Evolutionary conservation across 441 rosid genomes (phyloP), one percentile per base, ranked within the genome.

Genomic region (Monsonia emarginata): DNA sequence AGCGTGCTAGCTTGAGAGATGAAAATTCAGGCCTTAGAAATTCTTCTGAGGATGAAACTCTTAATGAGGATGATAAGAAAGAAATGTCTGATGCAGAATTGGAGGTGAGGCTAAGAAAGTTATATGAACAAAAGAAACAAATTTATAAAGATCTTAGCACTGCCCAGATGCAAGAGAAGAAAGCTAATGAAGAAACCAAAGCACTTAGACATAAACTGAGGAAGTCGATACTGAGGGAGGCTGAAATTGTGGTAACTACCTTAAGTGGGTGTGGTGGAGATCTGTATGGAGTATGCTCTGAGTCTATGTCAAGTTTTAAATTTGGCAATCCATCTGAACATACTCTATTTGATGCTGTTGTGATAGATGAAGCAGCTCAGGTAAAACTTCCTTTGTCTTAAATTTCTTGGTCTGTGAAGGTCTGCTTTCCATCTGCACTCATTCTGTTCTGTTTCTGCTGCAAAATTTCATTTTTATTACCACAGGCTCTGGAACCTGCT

Each of bases 211-310:
- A 87, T 79, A 95, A 87, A 78, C 64, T 95, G 78, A 84, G 96
- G 72, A 95, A 81, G 78, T 81, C 87, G 14, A 86, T 91, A 70
- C 71, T 89, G 65, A 89, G 78, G 86, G 99, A 91, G 75, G 99
- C 98, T 70, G 98, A 95, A 76, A 89, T 95, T 77, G 95, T 95
- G 13, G 89, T 89, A 61, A 85, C 98, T 4, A 95, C 99, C 19
- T 75, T 91, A 76, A 88, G 99, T 72, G 99, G 98, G n/a, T 91
- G 88, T 77, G 99, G 99, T 79, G 98, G 99, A 75, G 99, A 95
- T 82, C 89, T 95, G 24, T 89, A 84, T 76, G 88, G 82, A 65
- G 98, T 95, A 59, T 95, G 99, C 78, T 84, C 95, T 59, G 99
- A 91, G 71, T 84, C 96, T 63, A 82, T 83, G 72, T 79, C 89